Evolutionary conservation across 2,329 filamentous ascomycete genomes (phyloP).

Genomic region (Colletotrichum eleusines): DNA sequence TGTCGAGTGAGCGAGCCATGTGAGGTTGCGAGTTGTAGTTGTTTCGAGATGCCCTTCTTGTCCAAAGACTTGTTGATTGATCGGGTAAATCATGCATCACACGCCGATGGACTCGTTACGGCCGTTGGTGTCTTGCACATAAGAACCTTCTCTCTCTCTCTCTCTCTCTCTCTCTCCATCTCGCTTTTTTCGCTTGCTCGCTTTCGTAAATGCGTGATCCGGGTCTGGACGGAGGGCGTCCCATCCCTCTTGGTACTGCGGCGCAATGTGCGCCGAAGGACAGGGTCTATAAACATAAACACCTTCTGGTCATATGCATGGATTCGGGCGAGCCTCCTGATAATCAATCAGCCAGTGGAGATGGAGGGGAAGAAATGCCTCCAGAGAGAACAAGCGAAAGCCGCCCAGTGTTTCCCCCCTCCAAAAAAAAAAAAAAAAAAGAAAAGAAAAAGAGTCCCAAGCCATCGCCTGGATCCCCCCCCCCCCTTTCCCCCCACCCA

Average conservation of each 20-base stretch:
- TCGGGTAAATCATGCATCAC: not conserved
- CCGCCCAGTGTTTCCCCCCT: slow-evolving; percentile 17
- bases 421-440: too few species aligned
- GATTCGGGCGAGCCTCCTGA: not conserved
- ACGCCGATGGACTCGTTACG: not conserved
- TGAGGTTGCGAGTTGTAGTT: too few species aligned
- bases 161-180: too few species aligned
- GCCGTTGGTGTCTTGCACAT: not conserved
- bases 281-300: not conserved
- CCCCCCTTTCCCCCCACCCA: slow-evolving; percentile 16
- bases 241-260: slow-evolving; percentile 20
- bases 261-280: slow-evolving; percentile 28
- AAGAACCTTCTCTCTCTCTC: not conserved
- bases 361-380: slow-evolving; percentile 21
- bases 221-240: not conserved
- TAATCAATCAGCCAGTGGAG: slow-evolving; percentile 10
- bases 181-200: too few species aligned
- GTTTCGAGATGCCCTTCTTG: not conserved
- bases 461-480: too few species aligned
- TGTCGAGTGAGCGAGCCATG: too few species aligned
- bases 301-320: not conserved
- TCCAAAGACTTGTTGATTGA: not conserved
- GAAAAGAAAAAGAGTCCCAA: too few species aligned
- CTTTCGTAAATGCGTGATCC: too few species aligned
- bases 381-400: slow-evolving; percentile 35